These are phyloP conservation scores for Euphorbia peplus DNA, from an alignment of 345 rosid species.

Conservation along the genomic window DNA sequence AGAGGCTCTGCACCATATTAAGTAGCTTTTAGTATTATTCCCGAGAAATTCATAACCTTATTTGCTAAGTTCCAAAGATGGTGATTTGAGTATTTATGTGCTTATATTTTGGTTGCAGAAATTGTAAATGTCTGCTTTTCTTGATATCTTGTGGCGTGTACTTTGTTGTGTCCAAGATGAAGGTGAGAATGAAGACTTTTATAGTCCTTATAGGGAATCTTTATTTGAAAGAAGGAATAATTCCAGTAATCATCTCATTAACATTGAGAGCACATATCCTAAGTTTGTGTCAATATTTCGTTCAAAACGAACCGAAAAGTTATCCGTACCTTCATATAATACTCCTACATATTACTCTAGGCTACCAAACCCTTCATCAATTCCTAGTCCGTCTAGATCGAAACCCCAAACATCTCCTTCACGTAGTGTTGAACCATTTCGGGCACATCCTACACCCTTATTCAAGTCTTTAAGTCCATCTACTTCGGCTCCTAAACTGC, in stretches of 20 bases:
- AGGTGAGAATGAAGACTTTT: not conserved
- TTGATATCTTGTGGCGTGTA: slow-evolving; percentile 24
- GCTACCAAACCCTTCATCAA: slow-evolving; percentile 8
- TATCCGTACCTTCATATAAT: not conserved
- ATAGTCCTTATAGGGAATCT: not conserved
- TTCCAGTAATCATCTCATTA: not conserved
- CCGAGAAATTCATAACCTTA: too few species aligned
- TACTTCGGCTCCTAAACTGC: not conserved
- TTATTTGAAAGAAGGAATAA: not conserved
- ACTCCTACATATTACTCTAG: not conserved
- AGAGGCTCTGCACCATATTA: too few species aligned
- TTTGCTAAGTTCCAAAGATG: not conserved
- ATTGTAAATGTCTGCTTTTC: slow-evolving; percentile 14
- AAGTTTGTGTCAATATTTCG: not conserved
- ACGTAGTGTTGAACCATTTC: not conserved
- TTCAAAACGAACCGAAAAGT: not conserved
- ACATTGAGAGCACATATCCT: not conserved
- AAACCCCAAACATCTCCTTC: not conserved
- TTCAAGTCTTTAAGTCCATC: not conserved
- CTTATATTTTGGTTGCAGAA: slow-evolving; percentile 6
- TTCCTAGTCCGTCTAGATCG: not conserved
- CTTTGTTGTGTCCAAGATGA: slow-evolving; percentile 25
- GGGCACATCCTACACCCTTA: not conserved
- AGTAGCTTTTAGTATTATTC: too few species aligned
- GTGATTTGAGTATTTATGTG: not conserved